Conservation (phyloP, 2,329 filamentous ascomycete species). For the Xylaria sp. region DNA sequence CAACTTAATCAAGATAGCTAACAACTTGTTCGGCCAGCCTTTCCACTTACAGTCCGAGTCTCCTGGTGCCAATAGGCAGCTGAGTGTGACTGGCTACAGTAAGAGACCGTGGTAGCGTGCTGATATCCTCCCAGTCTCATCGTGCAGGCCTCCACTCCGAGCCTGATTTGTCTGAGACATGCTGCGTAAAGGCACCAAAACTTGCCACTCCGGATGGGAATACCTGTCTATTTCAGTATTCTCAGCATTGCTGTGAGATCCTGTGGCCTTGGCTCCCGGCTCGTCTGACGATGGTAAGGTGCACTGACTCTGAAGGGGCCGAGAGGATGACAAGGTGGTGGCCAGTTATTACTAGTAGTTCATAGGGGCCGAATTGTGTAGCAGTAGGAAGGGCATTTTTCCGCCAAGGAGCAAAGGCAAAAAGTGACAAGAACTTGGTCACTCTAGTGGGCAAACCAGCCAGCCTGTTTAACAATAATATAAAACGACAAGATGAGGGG, state of each 20-base stretch:
- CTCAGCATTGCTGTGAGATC: conserved; percentile 1
- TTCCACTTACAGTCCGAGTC: neutral
- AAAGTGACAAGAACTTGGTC: neutral
- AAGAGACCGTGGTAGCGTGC: neutral
- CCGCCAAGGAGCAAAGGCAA: neutral
- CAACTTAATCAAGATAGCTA: neutral
- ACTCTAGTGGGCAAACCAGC: neutral
- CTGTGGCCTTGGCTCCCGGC: conserved; percentile 4
- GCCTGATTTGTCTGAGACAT: conserved; percentile 3
- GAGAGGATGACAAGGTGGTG: conserved; percentile 4
- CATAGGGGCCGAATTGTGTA: neutral
- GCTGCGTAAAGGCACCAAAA: neutral
- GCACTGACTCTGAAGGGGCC: neutral
- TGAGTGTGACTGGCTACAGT: neutral
- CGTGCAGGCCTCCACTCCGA: neutral
- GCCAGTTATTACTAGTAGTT: neutral
- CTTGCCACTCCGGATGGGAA: conserved; percentile 10
- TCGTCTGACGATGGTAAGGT: conserved; percentile 13
- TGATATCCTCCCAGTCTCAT: neutral
- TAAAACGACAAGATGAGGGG: neutral
- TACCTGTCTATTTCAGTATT: conserved; percentile 1
- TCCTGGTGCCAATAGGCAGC: neutral
- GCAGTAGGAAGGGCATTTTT: neutral
- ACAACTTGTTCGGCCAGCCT: neutral
- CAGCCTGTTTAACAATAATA: neutral